Conservation (phyloP, 2,329 filamentous ascomycete genomes). For the Colletotrichum sp. region DNA sequence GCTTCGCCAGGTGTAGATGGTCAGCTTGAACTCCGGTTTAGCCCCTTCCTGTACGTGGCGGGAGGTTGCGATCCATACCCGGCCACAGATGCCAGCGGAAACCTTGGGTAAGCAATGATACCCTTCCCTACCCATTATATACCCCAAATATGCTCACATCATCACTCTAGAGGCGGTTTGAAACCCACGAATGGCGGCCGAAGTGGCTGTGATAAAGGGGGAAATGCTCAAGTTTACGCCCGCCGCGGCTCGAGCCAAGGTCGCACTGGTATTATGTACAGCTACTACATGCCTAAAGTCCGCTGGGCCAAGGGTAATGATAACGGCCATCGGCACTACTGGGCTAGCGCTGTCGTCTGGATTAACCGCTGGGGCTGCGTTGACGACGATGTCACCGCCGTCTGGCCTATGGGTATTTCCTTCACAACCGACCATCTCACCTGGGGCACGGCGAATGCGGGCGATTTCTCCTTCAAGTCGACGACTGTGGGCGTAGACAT, state of each 20-base stretch:
- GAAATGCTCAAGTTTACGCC: background rate
- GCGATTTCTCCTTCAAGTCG: background rate
- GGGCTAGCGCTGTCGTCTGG: background rate
- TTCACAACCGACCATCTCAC: background rate
- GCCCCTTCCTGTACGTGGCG: background rate
- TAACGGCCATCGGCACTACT: background rate
- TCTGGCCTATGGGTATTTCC: background rate
- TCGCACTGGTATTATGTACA: background rate
- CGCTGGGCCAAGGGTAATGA: background rate
- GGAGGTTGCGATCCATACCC: background rate
- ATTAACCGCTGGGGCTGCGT: background rate
- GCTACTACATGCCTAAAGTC: background rate
- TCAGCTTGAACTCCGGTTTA: background rate
- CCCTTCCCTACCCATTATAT: accelerated
- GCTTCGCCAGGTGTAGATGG: background rate
- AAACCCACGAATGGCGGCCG: background rate
- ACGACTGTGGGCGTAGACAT: background rate
- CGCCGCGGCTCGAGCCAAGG: background rate
- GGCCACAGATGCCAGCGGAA: background rate
- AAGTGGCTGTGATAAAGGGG: background rate
- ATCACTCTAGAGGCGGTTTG: background rate
- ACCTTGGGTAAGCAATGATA: background rate
- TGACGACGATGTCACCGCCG: background rate
- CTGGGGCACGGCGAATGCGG: background rate
- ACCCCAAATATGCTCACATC: background rate